Conservation (phyloP, 306 rosid species). For the Fagus sylvatica region DNA sequence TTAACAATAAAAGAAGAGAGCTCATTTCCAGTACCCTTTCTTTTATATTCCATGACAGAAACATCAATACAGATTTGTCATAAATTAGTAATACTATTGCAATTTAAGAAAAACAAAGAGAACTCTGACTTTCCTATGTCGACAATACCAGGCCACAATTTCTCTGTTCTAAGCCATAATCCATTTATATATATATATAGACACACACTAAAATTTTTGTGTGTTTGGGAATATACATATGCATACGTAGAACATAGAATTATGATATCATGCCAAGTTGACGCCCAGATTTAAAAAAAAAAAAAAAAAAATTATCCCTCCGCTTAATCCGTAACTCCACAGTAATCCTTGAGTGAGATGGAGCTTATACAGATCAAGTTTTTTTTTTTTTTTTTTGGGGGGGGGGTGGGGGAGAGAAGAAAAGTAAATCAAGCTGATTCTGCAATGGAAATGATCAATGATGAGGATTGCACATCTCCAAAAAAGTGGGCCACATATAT, state of each 20-base stretch:
- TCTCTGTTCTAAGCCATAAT: neutral
- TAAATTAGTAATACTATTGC: neutral
- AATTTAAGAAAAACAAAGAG: neutral
- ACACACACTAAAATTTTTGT: neutral
- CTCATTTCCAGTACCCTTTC: too few relatives aligned
- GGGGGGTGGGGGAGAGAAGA: too few relatives aligned
- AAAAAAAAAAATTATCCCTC: too few relatives aligned
- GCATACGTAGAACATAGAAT: neutral
- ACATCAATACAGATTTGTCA: too few relatives aligned
- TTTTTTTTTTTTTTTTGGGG: neutral
- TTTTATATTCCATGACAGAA: too few relatives aligned
- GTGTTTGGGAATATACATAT: neutral
- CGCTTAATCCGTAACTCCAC: too few relatives aligned
- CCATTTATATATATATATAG: neutral
- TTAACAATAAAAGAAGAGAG: too few relatives aligned
- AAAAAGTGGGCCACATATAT: neutral
- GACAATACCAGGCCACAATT: neutral
- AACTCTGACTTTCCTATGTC: neutral
- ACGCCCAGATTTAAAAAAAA: neutral
- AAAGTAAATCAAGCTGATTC: neutral
- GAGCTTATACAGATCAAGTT: neutral
- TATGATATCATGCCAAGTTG: neutral
- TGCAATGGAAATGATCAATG: neutral
- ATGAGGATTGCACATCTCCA: neutral
- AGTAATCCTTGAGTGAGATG: neutral